phyloP scores from a whole-genome alignment of 208 protist species.

The Trypanosomatidae sp. region DNA sequence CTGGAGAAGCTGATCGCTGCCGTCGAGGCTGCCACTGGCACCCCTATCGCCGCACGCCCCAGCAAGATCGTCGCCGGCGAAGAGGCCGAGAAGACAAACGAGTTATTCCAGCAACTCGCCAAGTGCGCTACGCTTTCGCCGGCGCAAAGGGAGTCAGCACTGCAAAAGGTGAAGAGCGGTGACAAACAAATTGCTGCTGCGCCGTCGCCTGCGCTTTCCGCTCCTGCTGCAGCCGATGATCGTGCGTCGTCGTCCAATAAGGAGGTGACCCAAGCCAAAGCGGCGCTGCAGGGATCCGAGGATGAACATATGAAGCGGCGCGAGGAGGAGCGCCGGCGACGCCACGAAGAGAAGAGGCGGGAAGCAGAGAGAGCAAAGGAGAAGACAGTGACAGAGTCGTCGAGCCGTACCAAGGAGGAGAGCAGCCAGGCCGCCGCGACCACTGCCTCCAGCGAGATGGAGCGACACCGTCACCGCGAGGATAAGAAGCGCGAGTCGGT shows the following conservation, averaged over 20 bases:
- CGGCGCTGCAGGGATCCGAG: slow-evolving; percentile 31
- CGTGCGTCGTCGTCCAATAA: neutral
- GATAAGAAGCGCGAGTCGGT: slow-evolving; percentile 33
- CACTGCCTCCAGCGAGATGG: slow-evolving; percentile 14
- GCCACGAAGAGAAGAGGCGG: slow-evolving; percentile 51
- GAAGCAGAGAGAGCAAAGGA: slow-evolving; percentile 34
- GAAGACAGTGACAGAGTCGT: slow-evolving; percentile 9
- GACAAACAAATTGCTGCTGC: neutral
- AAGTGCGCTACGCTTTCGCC: slow-evolving; percentile 56
- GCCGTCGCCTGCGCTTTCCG: neutral
- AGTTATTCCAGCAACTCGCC: slow-evolving; percentile 83
- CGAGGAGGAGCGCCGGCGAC: slow-evolving; percentile 56
- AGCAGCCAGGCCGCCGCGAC: slow-evolving; percentile 5
- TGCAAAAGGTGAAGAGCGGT: slow-evolving; percentile 56
- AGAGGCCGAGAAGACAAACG: slow-evolving; percentile 88
- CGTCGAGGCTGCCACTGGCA: slow-evolving; percentile 78
- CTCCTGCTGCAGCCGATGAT: slow-evolving; percentile 2
- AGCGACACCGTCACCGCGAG: slow-evolving; percentile 28
- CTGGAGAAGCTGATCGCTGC: slow-evolving; percentile 72
- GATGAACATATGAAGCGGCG: slow-evolving; percentile 63
- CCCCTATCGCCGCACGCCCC: slow-evolving; percentile 54
- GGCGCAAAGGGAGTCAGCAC: slow-evolving; percentile 61
- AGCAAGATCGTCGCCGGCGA: slow-evolving; percentile 85
- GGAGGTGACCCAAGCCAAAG: neutral
- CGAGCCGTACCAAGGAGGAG: neutral